Conservation (phyloP, 768 basidiomycete genomes). For the Coprinellus micaceus region DNA sequence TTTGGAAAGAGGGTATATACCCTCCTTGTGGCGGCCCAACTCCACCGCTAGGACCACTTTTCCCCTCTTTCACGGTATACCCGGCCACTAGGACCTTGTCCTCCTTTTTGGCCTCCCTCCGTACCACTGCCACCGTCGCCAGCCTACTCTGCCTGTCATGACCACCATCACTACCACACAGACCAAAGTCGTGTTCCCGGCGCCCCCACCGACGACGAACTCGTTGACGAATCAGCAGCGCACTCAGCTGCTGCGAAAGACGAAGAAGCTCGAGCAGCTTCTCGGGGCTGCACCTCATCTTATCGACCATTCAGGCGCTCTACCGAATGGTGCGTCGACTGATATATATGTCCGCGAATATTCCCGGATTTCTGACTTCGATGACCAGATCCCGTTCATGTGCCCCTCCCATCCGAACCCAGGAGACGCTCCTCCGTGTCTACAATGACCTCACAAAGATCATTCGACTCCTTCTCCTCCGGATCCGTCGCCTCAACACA, state of each 20-base stretch:
- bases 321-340: conserved; percentile 18
- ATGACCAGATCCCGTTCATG: conserved; percentile 19
- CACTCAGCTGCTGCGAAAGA: conserved; percentile 51
- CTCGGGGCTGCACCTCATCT: conserved; percentile 60
- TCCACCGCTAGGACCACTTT: too few relatives aligned
- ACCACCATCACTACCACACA: conserved; percentile 8
- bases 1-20: not conserved
- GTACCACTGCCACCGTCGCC: not conserved
- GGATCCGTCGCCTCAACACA: conserved; percentile 16
- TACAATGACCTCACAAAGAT: conserved; percentile 20
- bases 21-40: not conserved
- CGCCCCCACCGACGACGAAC: conserved; percentile 59
- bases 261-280: conserved; percentile 56
- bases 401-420: conserved; percentile 13
- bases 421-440: conserved; percentile 10
- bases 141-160: not conserved
- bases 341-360: not conserved
- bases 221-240: conserved; percentile 48
- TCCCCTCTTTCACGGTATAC: too few relatives aligned
- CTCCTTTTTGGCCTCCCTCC: too few relatives aligned
- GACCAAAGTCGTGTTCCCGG: conserved; percentile 38
- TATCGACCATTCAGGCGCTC: conserved; percentile 34
- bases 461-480: conserved; percentile 23
- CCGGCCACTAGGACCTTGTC: too few relatives aligned
- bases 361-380: conserved; percentile 6